These are phyloP conservation scores for Theobroma grandiflorum DNA, from an alignment of 441 rosid genomes.

Conservation along the genomic window DNA sequence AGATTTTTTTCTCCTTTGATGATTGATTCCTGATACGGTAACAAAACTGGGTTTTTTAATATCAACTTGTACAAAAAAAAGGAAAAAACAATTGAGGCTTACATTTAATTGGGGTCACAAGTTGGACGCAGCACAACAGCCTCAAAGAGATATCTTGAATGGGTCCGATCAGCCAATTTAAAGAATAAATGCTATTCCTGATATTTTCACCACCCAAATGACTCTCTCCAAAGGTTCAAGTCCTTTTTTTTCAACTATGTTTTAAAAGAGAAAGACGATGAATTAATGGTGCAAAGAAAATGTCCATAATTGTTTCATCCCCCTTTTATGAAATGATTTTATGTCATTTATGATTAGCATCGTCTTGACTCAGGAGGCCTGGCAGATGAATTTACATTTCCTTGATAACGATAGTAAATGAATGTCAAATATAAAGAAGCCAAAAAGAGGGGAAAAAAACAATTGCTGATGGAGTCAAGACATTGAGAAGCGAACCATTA, in stretches of 20 bases:
- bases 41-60: slow-evolving; percentile 7
- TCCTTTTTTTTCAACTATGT: neutral
- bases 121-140: neutral
- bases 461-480: neutral
- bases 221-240: neutral
- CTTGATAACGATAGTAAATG: neutral
- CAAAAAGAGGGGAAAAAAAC: too few relatives aligned
- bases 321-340: neutral
- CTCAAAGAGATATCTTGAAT: slow-evolving; percentile 13
- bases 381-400: neutral
- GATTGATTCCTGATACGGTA: slow-evolving; percentile 2
- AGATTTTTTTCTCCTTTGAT: neutral
- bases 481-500: slow-evolving; percentile 6
- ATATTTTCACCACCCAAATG: neutral
- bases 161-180: slow-evolving; percentile 8
- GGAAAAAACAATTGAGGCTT: neutral
- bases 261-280: neutral
- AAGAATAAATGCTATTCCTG: neutral
- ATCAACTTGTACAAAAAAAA: neutral
- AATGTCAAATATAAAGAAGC: neutral
- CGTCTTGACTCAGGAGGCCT: neutral
- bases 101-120: slow-evolving; percentile 19
- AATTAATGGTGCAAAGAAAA: neutral
- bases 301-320: neutral
- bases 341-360: neutral